Base-by-base conservation (phyloP, 2,329 filamentous ascomycete species). In the Sarocladiaceae sp. region DNA sequence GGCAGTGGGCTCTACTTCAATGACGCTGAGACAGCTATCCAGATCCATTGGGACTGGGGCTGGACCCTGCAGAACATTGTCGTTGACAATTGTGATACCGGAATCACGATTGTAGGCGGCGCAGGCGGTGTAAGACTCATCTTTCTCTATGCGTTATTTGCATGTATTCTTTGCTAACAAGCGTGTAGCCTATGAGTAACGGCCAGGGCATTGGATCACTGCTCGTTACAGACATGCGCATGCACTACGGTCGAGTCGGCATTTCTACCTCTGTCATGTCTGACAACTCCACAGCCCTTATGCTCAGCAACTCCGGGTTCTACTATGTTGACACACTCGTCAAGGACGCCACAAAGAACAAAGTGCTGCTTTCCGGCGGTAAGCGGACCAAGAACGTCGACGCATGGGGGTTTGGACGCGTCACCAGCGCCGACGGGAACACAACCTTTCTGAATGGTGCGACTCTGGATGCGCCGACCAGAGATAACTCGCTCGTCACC, bases 41-140 rank as follows among this genome's bases (percentile, higher is more conserved):
- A 74, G 56, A 76, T 85, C 63, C 75, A 82, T 51, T 88, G 84
- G 83, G 76, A 84, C 61, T 88, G 83, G 83, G 76, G 77, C 21
- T 88, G 81, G 79, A 81, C 76, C 78, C 82, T 85, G 67, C 82
- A 84, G 62, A 76, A 74, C 20, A 59, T 85, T 27, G 68, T 60
- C 20, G 74, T 85, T 60, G 71, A 76, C 56, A 71, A 81, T 56
- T 83, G 79, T 55, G 64, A 64, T 5, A 69, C 82, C 31, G 83
- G 80, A 13, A 65, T 87, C 45, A 83, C 62, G 23, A 53, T 55
- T 16, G 32, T 42, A 33, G 44, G 43, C 18, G 46, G 45, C 20
- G 45, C 42, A 20, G 44, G 45, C 33, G 50, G 45, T 44, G 48
- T 47, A 34, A 45, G 45, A 44, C 39, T 20, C 33, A 19, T 7